A percentile compares a stretch with the other conserved stretches of the same genome.
Evolutionary conservation across 2,329 filamentous ascomycete genomes (phyloP).

Genomic region (Microsporum audouinii): DNA sequence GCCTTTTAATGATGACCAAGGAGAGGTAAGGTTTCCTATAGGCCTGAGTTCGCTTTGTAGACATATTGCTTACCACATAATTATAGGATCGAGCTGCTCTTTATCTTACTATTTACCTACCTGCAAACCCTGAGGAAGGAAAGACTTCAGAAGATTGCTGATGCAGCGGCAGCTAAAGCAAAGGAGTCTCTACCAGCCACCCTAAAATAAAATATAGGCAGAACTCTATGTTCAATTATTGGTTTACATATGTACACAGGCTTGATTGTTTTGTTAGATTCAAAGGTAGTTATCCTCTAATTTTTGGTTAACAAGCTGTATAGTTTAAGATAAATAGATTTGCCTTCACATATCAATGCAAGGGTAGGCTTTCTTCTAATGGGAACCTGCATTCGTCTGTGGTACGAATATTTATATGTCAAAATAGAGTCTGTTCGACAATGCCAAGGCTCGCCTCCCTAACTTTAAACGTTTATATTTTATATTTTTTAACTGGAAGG

Average conservation of each 20-base stretch:
- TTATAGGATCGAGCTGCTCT: constrained; percentile 69
- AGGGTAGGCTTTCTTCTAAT: background rate
- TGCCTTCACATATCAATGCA: background rate
- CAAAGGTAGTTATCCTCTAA: background rate
- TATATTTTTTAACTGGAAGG: background rate
- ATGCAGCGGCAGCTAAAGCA: constrained; percentile 51
- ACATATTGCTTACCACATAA: background rate
- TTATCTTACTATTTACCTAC: constrained; percentile 76
- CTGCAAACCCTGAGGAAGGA: constrained; percentile 58
- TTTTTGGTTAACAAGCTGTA: background rate
- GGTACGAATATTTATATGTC: background rate
- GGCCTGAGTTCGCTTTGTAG: background rate
- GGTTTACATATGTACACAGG: background rate
- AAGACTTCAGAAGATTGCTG: constrained; percentile 56
- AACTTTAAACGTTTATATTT: background rate
- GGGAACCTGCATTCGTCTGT: too few species aligned
- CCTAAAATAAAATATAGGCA: constrained; percentile 31
- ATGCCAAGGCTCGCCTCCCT: background rate
- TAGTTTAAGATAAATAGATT: background rate
- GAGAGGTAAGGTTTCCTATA: constrained; percentile 53
- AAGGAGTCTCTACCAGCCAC: constrained; percentile 41
- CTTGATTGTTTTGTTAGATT: background rate
- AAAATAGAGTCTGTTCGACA: background rate
- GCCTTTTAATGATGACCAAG: constrained; percentile 98
- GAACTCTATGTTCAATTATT: too few species aligned